These are phyloP conservation scores for Blumeria graminis DNA, from an alignment of 2,329 filamentous ascomycete genomes.

Conservation along the genomic window DNA sequence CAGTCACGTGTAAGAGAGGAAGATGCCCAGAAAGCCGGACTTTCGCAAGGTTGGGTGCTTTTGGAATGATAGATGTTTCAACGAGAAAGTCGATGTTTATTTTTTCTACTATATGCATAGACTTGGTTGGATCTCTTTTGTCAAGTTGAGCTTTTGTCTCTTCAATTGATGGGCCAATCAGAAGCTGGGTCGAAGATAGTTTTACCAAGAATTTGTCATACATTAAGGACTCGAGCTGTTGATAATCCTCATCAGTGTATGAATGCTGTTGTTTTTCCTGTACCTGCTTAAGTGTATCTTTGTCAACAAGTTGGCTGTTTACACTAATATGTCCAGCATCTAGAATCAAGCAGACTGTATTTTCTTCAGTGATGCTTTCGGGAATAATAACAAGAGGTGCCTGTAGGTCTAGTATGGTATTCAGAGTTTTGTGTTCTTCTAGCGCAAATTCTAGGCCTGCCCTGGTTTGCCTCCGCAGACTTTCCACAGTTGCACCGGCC, in stretches of 20 bases:
- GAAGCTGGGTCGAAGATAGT: constrained; percentile 76
- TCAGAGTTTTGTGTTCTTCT: constrained; percentile 94
- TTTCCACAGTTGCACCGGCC: constrained; percentile 86
- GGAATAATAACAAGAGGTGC: constrained; percentile 91
- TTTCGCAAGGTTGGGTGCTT: constrained; percentile 77
- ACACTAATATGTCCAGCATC: constrained; percentile 93
- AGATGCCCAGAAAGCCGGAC: constrained; percentile 78
- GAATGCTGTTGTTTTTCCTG: constrained; percentile 73
- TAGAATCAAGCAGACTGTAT: constrained; percentile 71
- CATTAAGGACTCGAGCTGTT: constrained; percentile 73
- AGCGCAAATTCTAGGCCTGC: constrained; percentile 90
- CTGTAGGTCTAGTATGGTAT: constrained; percentile 84
- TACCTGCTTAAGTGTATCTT: constrained; percentile 69
- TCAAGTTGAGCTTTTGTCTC: constrained; percentile 66
- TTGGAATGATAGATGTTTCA: constrained; percentile 92
- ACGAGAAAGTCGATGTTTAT: constrained; percentile 96
- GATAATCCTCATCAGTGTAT: constrained; percentile 75
- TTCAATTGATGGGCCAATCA: constrained; percentile 84
- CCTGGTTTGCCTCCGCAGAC: constrained; percentile 79
- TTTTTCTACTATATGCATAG: constrained; percentile 75
- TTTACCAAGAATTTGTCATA: constrained; percentile 94
- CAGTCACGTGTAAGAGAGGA: constrained; percentile 71
- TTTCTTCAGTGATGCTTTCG: constrained; percentile 63
- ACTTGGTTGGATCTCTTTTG: constrained; percentile 39
- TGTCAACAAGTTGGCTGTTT: constrained; percentile 79